Evolutionary conservation across 2,329 filamentous ascomycete species (phyloP), one percentile per base, ranked within the genome.

Genomic region (Ophiobolus disseminans): DNA sequence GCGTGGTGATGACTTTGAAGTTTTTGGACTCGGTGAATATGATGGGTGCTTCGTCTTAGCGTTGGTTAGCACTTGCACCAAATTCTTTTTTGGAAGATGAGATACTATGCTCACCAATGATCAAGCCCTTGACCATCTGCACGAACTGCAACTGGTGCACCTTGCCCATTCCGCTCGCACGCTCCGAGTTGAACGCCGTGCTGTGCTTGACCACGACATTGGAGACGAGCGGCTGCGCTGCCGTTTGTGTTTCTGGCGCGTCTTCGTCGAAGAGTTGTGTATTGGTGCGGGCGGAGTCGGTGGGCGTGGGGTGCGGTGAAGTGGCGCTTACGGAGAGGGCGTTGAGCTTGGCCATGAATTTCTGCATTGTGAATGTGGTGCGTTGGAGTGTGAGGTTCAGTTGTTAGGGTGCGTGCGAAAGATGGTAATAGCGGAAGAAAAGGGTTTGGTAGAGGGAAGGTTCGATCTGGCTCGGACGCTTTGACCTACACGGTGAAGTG

Each of bases 111-210:
- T 14, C 23, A 53, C 37, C 50, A 22, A 53, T 19, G 3, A 53
- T 42, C 35, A 19, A 25, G 1, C 9, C 17, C 11, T 49, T 53
- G 6, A 53, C 4, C 7, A 10, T 2, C 17, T 41, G 11, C 5
- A 30, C 13, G 32, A 53, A 53, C 5, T 49, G 36, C 4, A 49
- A 3, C 17, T 53, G 50, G 16, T 25, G 11, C 25, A 53, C 11
- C n/a, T 49, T 49, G 16, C 31, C 32, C 32, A 49, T 16, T 13
- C 50, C 45, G 5, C 37, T 19, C 19, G 23, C 40, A 21, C 32
- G 41, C 16, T 45, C 25, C 14, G 40, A 42, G 11, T 45, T 46
- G 31, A 48, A 53, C 1, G 36, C 26, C 22, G 35, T 36, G 17
- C 40, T 49, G 25, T 47, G 48, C 22, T 34, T 39, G 40, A 44